Evolutionary conservation across 371 early-diverging fungal species (phyloP).

Genomic region (Pancytospora philotis): DNA sequence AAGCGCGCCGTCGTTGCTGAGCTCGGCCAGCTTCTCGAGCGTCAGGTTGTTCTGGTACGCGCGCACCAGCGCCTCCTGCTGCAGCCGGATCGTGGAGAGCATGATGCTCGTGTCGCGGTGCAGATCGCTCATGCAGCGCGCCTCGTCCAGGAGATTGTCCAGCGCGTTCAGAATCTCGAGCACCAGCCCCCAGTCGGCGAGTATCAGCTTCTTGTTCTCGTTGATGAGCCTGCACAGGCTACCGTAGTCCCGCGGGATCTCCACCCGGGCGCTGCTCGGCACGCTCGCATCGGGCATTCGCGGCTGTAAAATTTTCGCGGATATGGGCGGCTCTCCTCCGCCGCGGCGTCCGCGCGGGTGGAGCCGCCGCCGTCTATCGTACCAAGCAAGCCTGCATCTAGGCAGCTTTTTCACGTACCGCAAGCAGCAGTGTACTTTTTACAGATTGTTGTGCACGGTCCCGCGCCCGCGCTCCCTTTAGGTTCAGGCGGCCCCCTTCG

Average conservation of each 20-base stretch:
- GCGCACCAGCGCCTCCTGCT: conserved; percentile 16
- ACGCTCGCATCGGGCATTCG: no score
- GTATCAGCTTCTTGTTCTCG: conserved; percentile 3
- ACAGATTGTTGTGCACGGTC: no score
- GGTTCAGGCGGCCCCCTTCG: no score
- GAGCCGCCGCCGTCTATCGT: no score
- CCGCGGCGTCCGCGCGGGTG: no score
- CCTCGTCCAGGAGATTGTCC: conserved; percentile 1
- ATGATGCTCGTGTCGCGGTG: conserved; percentile 8
- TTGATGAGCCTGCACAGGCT: not conserved
- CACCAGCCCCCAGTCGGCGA: not conserved
- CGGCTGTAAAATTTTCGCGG: no score
- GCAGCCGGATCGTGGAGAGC: conserved; percentile 12
- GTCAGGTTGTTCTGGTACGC: conserved; percentile 8
- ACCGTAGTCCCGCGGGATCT: not conserved
- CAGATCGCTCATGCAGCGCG: conserved; percentile 14
- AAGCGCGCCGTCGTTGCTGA: not conserved
- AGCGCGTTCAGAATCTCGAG: not conserved
- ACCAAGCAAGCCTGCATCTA: no score
- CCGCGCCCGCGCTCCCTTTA: no score
- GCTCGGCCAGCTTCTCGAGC: conserved; percentile 4
- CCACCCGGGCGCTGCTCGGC: not conserved
- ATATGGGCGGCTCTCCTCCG: no score
- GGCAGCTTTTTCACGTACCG: no score
- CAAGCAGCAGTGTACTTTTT: no score